A percentile compares a stretch with the other conserved stretches of the same genome.
Evolutionary conservation across 2,329 filamentous ascomycete genomes (phyloP).

Genomic region (Chaetomium olivaceum): DNA sequence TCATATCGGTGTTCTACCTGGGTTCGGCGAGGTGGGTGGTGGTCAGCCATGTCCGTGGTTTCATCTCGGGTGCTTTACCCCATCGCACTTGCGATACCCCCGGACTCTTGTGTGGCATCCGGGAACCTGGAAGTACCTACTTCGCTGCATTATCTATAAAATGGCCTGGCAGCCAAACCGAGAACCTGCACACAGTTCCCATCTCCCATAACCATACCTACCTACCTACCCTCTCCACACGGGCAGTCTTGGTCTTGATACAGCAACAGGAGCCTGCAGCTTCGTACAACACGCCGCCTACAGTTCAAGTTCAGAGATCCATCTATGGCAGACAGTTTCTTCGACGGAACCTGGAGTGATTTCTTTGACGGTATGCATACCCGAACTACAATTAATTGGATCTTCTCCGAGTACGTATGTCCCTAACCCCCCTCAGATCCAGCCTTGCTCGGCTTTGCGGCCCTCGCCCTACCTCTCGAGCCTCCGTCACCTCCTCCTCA

Average conservation of each 20-base stretch:
- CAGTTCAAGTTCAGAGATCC: neutral
- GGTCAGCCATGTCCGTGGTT: neutral
- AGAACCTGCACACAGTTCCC: neutral
- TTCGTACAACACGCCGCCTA: neutral
- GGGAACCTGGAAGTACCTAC: neutral
- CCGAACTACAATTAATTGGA: neutral
- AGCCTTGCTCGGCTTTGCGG: neutral
- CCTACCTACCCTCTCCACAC: neutral
- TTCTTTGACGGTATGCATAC: constrained; percentile 22
- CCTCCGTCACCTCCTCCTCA: neutral
- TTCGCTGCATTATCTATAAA: neutral
- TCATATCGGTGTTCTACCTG: neutral
- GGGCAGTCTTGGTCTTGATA: neutral
- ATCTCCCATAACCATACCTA: neutral
- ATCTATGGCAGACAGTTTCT: constrained; percentile 27
- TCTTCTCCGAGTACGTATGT: neutral
- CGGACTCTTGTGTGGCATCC: constrained; percentile 7
- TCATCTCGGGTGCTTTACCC: constrained; percentile 9
- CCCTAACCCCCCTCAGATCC: neutral
- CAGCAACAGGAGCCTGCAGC: neutral
- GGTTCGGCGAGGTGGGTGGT: neutral
- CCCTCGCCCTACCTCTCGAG: constrained; percentile 3
- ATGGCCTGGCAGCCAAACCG: neutral
- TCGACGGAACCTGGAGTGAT: constrained; percentile 24
- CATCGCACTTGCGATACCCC: constrained; percentile 13